Evolutionary conservation across 2,329 filamentous ascomycete genomes (phyloP).

Genomic region (Colletotrichum magnum): DNA sequence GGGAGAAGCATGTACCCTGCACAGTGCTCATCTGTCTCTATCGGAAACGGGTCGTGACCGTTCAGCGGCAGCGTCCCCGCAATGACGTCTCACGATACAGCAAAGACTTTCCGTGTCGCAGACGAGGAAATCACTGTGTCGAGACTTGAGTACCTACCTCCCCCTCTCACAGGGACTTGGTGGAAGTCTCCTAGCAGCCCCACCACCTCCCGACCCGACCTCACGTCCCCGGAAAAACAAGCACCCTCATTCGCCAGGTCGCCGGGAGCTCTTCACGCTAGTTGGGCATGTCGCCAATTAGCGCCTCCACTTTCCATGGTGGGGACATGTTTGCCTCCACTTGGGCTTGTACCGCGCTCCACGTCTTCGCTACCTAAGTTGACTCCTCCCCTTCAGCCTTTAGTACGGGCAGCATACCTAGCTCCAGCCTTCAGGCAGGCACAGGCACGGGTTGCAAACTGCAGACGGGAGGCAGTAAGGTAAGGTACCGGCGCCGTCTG

Average conservation of each 20-base stretch:
- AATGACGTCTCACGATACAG: slow-evolving; percentile 28
- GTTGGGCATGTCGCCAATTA: not conserved
- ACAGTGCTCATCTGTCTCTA: slow-evolving; percentile 24
- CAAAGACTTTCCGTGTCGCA: slow-evolving; percentile 7
- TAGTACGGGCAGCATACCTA: too few species aligned
- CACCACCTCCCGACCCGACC: slow-evolving; percentile 20
- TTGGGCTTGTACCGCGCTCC: not conserved
- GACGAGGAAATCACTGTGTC: slow-evolving; percentile 3
- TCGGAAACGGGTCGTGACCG: slow-evolving; percentile 22
- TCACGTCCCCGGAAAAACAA: not conserved
- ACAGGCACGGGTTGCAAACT: too few species aligned
- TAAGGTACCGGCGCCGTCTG: slow-evolving; percentile 1
- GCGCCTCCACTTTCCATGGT: not conserved
- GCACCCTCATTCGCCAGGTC: slow-evolving; percentile 16
- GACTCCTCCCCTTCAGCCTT: slow-evolving; percentile 16
- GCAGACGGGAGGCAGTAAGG: slow-evolving; percentile 12
- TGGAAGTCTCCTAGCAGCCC: not conserved
- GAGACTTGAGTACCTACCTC: not conserved
- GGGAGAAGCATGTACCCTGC: slow-evolving; percentile 17
- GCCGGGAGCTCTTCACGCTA: slow-evolving; percentile 2
- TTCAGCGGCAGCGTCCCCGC: slow-evolving; percentile 19
- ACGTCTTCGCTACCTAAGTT: not conserved
- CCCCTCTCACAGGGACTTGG: not conserved
- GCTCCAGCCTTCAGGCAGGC: too few species aligned
- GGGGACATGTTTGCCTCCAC: not conserved